A percentile compares a stretch with the other conserved stretches of the same genome.
Conservation (phyloP, 345 rosid genomes). For the Populus tremula region DNA sequence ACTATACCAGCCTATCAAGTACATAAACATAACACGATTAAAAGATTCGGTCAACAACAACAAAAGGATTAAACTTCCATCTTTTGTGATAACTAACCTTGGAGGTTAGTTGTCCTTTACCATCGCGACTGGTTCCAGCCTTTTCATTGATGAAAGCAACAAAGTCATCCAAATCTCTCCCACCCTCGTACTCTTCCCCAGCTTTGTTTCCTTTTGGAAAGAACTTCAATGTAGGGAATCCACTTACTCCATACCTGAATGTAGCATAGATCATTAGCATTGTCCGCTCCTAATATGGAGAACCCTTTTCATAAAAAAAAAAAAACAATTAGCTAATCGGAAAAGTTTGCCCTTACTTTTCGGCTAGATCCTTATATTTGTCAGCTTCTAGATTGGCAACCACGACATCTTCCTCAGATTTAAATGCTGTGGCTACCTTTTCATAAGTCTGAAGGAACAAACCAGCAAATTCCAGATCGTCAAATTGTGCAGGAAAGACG, state of each 20-base stretch:
- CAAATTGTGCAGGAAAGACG: neutral
- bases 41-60: neutral
- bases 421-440: constrained; percentile 84
- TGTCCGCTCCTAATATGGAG: neutral
- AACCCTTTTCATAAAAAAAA: neutral
- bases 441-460: constrained; percentile 58
- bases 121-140: constrained; percentile 80
- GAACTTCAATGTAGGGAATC: constrained; percentile 86
- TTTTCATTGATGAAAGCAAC: constrained; percentile 83
- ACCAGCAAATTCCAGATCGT: constrained; percentile 10
- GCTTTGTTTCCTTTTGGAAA: constrained; percentile 90
- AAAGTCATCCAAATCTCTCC: constrained; percentile 86
- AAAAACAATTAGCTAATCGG: neutral
- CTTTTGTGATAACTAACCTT: constrained; percentile 37
- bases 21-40: constrained; percentile 2
- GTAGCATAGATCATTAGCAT: neutral
- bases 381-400: constrained; percentile 95
- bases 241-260: constrained; percentile 82
- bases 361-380: constrained; percentile 67
- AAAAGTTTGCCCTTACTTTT: constrained; percentile 54
- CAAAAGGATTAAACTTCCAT: neutral
- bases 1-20: constrained; percentile 73
- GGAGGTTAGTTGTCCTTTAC: constrained; percentile 78
- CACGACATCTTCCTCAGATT: constrained; percentile 70
- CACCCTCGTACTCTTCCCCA: constrained; percentile 90